phyloP scores from a whole-genome alignment of 495 filamentous ascomycete species.

The Annulohypoxylon nitens region DNA sequence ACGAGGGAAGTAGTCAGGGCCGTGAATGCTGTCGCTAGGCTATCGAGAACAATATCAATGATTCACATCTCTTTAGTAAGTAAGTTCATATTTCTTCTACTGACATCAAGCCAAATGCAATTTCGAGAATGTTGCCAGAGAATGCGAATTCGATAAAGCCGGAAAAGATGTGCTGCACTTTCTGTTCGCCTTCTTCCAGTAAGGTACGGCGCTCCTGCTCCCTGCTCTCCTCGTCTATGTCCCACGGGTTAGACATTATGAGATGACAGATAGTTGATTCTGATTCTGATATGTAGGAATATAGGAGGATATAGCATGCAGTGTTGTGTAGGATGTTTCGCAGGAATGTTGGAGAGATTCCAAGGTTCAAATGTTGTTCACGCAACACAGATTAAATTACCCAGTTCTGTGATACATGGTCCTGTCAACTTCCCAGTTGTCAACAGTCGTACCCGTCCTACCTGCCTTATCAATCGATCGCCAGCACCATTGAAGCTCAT shows the following conservation, averaged over 20 bases:
- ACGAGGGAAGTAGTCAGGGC: slow-evolving; percentile 79
- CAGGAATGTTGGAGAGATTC: neutral
- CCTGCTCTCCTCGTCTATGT: slow-evolving; percentile 41
- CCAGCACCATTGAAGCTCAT: neutral
- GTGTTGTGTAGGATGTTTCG: slow-evolving; percentile 10
- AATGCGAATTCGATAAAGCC: slow-evolving; percentile 79
- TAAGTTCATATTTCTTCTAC: slow-evolving; percentile 28
- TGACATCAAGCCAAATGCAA: slow-evolving; percentile 81
- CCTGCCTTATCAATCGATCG: slow-evolving; percentile 8
- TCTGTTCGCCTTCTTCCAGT: slow-evolving; percentile 52
- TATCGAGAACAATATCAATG: slow-evolving; percentile 46
- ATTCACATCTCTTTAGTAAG: neutral
- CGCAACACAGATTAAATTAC: neutral
- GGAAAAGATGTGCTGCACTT: slow-evolving; percentile 62
- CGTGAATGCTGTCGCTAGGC: slow-evolving; percentile 79
- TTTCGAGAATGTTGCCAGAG: slow-evolving; percentile 80
- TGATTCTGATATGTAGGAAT: neutral
- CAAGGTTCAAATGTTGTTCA: neutral
- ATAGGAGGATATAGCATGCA: slow-evolving; percentile 11
- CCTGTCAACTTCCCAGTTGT: neutral
- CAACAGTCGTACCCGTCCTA: neutral
- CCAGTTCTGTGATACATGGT: neutral
- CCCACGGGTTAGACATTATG: slow-evolving; percentile 52
- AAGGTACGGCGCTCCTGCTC: slow-evolving; percentile 52
- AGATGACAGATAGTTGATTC: neutral